Evolutionary conservation across 1,284 basidiomycete genomes (phyloP).

Genomic region (Trichosporon faecale): DNA sequence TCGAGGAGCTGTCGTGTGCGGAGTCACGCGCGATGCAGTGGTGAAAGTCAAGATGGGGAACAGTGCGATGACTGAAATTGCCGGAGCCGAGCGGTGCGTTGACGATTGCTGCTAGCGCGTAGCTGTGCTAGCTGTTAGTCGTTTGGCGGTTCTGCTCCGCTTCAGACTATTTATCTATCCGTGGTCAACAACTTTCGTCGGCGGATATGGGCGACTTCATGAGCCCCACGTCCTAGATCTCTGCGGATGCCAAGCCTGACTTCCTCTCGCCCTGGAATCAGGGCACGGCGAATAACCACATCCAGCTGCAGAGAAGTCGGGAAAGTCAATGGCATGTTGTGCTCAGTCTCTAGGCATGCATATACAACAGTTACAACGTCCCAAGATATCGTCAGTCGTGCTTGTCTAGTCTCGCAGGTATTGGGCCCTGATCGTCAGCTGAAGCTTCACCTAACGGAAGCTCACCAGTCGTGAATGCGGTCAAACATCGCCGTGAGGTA

Average conservation of each 20-base stretch:
- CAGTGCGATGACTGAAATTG: not conserved
- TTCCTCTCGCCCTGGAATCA: not conserved
- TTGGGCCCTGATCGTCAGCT: slow-evolving; percentile 38
- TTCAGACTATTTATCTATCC: not conserved
- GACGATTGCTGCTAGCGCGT: not conserved
- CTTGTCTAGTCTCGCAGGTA: slow-evolving; percentile 44
- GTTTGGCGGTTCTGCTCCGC: not conserved
- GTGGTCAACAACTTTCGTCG: not conserved
- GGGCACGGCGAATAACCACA: not conserved
- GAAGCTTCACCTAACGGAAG: not conserved
- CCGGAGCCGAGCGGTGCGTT: not conserved
- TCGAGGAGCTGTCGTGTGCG: not conserved
- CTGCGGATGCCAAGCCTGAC: not conserved
- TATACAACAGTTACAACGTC: slow-evolving; percentile 10
- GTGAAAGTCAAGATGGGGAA: not conserved
- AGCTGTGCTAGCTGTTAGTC: not conserved
- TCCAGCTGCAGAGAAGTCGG: not conserved
- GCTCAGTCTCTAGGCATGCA: not conserved
- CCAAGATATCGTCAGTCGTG: not conserved
- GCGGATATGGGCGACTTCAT: not conserved
- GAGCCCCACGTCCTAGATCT: not conserved
- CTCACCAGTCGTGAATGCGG: slow-evolving; percentile 65
- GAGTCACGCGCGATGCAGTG: not conserved
- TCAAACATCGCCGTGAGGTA: slow-evolving; percentile 91
- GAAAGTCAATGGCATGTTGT: not conserved